Evolutionary conservation across 2,329 filamentous ascomycete genomes (phyloP).

Genomic region (Apiospora sp.): DNA sequence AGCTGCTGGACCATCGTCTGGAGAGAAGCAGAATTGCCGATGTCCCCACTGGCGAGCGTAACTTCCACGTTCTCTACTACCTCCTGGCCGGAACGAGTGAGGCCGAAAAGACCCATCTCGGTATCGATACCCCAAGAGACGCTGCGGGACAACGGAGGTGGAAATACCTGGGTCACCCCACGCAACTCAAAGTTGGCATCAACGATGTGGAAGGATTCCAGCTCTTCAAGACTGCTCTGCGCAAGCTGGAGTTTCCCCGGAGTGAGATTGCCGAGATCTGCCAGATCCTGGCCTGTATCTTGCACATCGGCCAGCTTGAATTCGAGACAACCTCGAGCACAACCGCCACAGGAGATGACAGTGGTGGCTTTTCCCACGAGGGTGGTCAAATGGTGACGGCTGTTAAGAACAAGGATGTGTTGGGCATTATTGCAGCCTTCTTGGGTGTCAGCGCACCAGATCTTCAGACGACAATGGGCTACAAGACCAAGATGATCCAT

Average conservation of each 20-base stretch:
- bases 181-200: constrained; percentile 95
- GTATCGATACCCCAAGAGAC: constrained; percentile 56
- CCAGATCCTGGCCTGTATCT: constrained; percentile 88
- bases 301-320: constrained; percentile 98
- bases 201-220: constrained; percentile 96
- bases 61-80: constrained; percentile 97
- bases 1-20: constrained; percentile 90
- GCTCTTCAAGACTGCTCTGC: constrained; percentile 93
- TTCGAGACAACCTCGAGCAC: constrained; percentile 86
- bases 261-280: constrained; percentile 97
- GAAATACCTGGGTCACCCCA: constrained; percentile 96
- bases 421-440: constrained; percentile 91
- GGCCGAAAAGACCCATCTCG: constrained; percentile 87
- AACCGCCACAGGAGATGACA: constrained; percentile 83
- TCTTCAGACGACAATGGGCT: constrained; percentile 87
- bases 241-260: constrained; percentile 92
- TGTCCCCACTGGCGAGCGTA: constrained; percentile 94
- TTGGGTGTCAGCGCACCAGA: constrained; percentile 83
- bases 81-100: constrained; percentile 89
- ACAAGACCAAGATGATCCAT: constrained; percentile 96
- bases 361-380: constrained; percentile 95
- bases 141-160: constrained; percentile 76
- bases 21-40: constrained; percentile 91
- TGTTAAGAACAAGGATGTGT: constrained; percentile 92
- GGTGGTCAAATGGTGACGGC: constrained; percentile 85